phyloP scores from a whole-genome alignment of 768 basidiomycete genomes.

The Favolaschia claudopus region DNA sequence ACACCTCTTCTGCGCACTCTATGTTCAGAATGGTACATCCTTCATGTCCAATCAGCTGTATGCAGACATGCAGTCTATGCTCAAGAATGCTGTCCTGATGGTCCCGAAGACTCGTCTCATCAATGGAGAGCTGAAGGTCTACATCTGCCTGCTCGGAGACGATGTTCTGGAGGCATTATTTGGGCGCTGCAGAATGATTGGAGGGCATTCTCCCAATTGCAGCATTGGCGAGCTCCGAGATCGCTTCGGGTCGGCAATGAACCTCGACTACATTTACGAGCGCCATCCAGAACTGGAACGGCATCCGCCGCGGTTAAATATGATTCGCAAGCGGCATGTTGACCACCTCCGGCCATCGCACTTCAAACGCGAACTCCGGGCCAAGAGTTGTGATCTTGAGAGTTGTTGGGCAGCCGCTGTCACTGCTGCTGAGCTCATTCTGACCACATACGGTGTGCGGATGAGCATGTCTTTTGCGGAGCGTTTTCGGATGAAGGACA shows the following conservation, averaged over 20 bases:
- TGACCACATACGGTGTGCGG: too few species aligned
- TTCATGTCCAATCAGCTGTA: conserved; percentile 28
- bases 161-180: conserved; percentile 25
- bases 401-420: too few species aligned
- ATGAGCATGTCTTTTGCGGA: too few species aligned
- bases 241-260: conserved; percentile 7
- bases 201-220: conserved; percentile 7
- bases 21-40: conserved; percentile 1
- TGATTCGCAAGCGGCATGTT: not conserved
- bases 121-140: conserved; percentile 3
- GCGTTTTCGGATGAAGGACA: not conserved
- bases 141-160: too few species aligned
- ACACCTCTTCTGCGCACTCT: not conserved
- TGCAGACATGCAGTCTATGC: conserved; percentile 16
- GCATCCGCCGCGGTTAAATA: not conserved
- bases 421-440: too few species aligned
- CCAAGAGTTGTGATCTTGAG: not conserved
- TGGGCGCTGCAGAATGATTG: conserved; percentile 15
- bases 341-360: conserved; percentile 5
- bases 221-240: not conserved
- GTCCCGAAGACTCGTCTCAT: conserved; percentile 19
- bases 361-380: not conserved
- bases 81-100: conserved; percentile 27
- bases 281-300: conserved; percentile 12
- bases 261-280: conserved; percentile 3